A percentile compares a stretch with the other conserved stretches of the same genome.
Evolutionary conservation across 75 land plant genomes (phyloP).

Genomic region (Pinus albicaulis): DNA sequence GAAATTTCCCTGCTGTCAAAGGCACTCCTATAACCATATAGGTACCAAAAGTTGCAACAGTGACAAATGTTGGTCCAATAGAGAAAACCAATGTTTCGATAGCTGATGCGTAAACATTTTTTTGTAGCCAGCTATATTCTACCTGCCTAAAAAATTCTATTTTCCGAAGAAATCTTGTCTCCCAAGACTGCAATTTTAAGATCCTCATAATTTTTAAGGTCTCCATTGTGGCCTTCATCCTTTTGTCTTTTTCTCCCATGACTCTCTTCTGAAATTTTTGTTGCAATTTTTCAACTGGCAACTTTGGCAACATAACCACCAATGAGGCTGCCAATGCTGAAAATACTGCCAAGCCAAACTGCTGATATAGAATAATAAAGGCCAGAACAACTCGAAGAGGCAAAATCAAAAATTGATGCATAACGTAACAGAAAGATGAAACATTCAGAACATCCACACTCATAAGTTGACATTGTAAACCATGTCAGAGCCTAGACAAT

Average conservation of each 20-base stretch:
- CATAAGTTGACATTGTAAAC: too few relatives aligned
- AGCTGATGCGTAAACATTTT: conserved; percentile 37
- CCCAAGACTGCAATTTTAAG: conserved; percentile 76
- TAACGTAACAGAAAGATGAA: conserved; percentile 34
- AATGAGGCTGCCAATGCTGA: conserved; percentile 50
- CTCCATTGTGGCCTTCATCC: conserved; percentile 67
- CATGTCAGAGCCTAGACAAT: too few relatives aligned
- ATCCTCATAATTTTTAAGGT: conserved; percentile 66
- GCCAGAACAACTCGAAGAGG: conserved; percentile 48
- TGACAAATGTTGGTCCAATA: conserved; percentile 50
- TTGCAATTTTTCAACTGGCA: conserved; percentile 45
- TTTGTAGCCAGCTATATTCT: conserved; percentile 56
- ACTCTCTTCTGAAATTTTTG: conserved; percentile 44
- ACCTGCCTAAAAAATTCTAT: conserved; percentile 30
- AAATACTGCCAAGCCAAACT: conserved; percentile 51
- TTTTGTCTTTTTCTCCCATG: conserved; percentile 66
- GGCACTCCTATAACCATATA: conserved; percentile 64
- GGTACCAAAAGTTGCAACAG: conserved; percentile 56
- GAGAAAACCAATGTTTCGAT: conserved; percentile 29
- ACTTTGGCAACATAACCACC: conserved; percentile 42
- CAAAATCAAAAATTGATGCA: conserved; percentile 58
- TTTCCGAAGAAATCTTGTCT: conserved; percentile 54
- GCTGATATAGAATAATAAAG: conserved; percentile 45
- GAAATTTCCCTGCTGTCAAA: conserved; percentile 56
- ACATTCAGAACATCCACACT: conserved; percentile 64